A percentile compares a stretch with the other conserved stretches of the same genome.
Evolutionary conservation across 108 stramenopile species (phyloP).

Genomic region (Nitzschia sp.): DNA sequence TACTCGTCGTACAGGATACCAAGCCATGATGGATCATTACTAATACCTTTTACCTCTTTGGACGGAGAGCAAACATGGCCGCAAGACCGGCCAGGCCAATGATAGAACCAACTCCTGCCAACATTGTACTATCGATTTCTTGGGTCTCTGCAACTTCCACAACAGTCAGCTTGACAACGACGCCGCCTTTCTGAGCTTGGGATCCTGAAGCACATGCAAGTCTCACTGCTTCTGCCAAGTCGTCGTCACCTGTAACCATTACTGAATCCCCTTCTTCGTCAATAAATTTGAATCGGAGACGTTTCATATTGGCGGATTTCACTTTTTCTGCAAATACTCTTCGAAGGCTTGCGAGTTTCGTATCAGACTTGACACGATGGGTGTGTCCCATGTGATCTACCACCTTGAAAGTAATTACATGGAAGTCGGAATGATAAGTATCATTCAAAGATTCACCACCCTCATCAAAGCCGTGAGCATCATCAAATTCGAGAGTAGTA

Average conservation of each 20-base stretch:
- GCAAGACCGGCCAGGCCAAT: constrained; percentile 26
- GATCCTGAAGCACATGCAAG: constrained; percentile 39
- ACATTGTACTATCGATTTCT: constrained; percentile 19
- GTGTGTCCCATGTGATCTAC: constrained; percentile 72
- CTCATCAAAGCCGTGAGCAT: constrained; percentile 49
- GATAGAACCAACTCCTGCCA: constrained; percentile 35
- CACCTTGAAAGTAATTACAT: constrained; percentile 65
- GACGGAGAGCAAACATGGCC: constrained; percentile 23
- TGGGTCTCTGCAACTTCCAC: constrained; percentile 11
- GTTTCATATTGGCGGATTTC: constrained; percentile 31
- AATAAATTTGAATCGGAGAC: constrained; percentile 66
- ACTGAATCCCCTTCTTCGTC: constrained; percentile 91
- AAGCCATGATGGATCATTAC: too few species aligned
- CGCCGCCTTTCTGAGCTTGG: constrained; percentile 29
- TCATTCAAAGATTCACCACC: constrained; percentile 42
- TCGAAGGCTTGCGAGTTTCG: constrained; percentile 46
- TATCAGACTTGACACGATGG: constrained; percentile 67
- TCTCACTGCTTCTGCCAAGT: constrained; percentile 71
- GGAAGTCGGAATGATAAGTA: constrained; percentile 27
- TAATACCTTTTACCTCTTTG: constrained; percentile 5
- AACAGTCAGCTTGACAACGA: constrained; percentile 62
- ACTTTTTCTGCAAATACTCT: constrained; percentile 52
- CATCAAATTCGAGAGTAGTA: constrained; percentile 66
- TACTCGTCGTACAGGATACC: too few species aligned
- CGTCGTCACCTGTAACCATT: constrained; percentile 73